A percentile compares a stretch with the other conserved stretches of the same genome.
Evolutionary conservation across 2,329 filamentous ascomycete genomes (phyloP).

Genomic region (Colletotrichum musae): DNA sequence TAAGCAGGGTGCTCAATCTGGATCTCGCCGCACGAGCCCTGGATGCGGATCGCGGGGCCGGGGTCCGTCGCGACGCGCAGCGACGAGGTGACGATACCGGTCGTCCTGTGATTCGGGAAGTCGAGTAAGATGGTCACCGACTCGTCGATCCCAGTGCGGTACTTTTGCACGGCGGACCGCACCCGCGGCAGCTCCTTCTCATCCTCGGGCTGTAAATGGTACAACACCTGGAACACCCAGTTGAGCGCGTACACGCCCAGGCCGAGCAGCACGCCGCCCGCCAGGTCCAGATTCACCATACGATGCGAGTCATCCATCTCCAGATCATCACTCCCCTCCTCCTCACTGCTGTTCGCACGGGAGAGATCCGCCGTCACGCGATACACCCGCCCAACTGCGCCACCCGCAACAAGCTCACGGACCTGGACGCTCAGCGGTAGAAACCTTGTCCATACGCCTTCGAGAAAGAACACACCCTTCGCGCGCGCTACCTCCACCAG

Average conservation of each 20-base stretch:
- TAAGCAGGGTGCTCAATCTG: slow-evolving; percentile 82
- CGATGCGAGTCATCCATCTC: slow-evolving; percentile 75
- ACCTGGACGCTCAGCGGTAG: slow-evolving; percentile 87
- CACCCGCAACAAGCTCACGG: slow-evolving; percentile 72
- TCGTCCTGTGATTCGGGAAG: slow-evolving; percentile 78
- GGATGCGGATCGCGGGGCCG: slow-evolving; percentile 81
- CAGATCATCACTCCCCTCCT: slow-evolving; percentile 66
- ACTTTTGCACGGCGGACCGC: slow-evolving; percentile 78
- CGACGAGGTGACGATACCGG: slow-evolving; percentile 79
- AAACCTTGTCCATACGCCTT: slow-evolving; percentile 91
- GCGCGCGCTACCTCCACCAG: slow-evolving; percentile 80
- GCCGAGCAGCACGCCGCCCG: slow-evolving; percentile 86
- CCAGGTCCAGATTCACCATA: slow-evolving; percentile 86
- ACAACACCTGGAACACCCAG: slow-evolving; percentile 91
- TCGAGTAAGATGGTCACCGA: slow-evolving; percentile 81
- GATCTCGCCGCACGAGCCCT: slow-evolving; percentile 86
- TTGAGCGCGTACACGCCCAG: slow-evolving; percentile 90
- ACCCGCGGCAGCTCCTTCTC: slow-evolving; percentile 79
- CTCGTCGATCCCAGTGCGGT: slow-evolving; percentile 82
- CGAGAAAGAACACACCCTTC: slow-evolving; percentile 84
- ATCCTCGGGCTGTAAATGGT: slow-evolving; percentile 81
- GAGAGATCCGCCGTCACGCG: slow-evolving; percentile 72
- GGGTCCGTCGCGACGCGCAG: slow-evolving; percentile 75
- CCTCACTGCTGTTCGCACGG: slow-evolving; percentile 69
- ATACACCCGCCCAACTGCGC: slow-evolving; percentile 72